Conservation (phyloP, 805 yeast species). For the Barnettozyma populi region DNA sequence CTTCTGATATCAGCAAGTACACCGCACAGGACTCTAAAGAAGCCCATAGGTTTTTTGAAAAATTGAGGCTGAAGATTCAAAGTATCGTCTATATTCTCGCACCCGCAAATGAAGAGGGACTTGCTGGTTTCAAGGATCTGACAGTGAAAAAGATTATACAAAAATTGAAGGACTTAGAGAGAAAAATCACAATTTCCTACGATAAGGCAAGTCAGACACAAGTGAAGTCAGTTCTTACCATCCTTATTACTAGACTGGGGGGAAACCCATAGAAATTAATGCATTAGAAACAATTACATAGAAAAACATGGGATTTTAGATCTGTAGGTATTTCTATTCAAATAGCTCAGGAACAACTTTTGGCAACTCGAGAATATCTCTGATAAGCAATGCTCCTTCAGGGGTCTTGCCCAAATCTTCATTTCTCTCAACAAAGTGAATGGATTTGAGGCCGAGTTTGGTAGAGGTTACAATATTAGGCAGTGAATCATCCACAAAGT, state of each 20-base stretch:
- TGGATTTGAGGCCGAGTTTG: conserved; percentile 64
- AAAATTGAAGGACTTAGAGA: conserved; percentile 2
- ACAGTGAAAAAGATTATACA: not conserved
- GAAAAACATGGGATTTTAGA: not conserved
- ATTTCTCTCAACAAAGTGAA: conserved; percentile 72
- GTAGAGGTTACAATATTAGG: conserved; percentile 72
- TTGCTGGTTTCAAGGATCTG: not conserved
- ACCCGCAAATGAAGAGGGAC: not conserved
- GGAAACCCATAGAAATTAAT: not conserved
- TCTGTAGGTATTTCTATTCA: not conserved
- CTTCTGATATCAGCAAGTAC: not conserved
- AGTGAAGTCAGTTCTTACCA: conserved; percentile 8
- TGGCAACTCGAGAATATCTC: conserved; percentile 50
- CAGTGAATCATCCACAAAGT: conserved; percentile 85
- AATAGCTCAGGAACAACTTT: conserved; percentile 23
- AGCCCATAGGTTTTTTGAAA: not conserved
- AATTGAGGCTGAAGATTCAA: conserved; percentile 3
- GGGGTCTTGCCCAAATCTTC: conserved; percentile 38
- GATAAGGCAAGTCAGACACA: conserved; percentile 7
- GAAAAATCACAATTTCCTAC: conserved; percentile 5
- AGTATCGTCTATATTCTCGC: not conserved
- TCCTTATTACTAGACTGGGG: not conserved
- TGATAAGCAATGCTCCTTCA: conserved; percentile 45
- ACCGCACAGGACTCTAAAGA: not conserved
- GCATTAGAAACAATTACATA: not conserved